Conservation (phyloP, 352 stramenopile genomes). For the Phytophthora aleatoria region DNA sequence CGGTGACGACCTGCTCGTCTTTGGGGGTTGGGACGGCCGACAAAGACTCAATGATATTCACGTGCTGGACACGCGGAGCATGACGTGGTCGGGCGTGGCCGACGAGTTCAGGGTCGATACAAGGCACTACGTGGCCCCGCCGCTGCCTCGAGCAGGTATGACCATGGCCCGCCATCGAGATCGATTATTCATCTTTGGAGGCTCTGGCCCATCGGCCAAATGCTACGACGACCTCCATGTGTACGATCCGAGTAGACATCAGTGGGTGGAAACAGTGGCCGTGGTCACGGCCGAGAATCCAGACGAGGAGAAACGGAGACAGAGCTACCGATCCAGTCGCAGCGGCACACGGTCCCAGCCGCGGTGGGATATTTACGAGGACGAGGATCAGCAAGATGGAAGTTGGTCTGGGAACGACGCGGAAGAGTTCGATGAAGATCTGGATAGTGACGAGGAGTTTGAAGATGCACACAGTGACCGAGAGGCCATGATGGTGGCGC, state of each 20-base stretch:
- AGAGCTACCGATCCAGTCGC: conserved; percentile 19
- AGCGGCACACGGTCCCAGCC: conserved; percentile 21
- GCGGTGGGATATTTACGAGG: conserved; percentile 47
- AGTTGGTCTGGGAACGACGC: conserved; percentile 29
- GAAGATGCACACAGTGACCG: conserved; percentile 48
- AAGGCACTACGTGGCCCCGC: conserved; percentile 56
- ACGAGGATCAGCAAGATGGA: conserved; percentile 45
- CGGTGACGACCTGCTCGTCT: conserved; percentile 89
- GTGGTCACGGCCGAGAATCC: conserved; percentile 16
- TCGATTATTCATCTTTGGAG: conserved; percentile 95
- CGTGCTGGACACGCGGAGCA: conserved; percentile 91
- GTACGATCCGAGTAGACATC: conserved; percentile 70
- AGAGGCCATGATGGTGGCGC: conserved; percentile 36
- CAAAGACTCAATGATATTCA: conserved; percentile 96
- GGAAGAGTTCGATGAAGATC: conserved; percentile 28
- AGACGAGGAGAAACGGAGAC: conserved; percentile 29
- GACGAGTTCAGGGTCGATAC: conserved; percentile 33
- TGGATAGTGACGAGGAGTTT: conserved; percentile 35
- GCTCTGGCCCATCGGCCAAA: conserved; percentile 91
- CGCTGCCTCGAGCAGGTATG: conserved; percentile 94
- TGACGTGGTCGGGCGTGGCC: conserved; percentile 87
- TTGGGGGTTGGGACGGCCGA: conserved; percentile 94
- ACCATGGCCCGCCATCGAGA: conserved; percentile 93
- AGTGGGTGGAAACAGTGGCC: conserved; percentile 66
- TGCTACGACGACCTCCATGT: conserved; percentile 97